Evolutionary conservation across 2,329 filamentous ascomycete species (phyloP), one percentile per base, ranked within the genome.

Genomic region (Elsinoe arachidis): DNA sequence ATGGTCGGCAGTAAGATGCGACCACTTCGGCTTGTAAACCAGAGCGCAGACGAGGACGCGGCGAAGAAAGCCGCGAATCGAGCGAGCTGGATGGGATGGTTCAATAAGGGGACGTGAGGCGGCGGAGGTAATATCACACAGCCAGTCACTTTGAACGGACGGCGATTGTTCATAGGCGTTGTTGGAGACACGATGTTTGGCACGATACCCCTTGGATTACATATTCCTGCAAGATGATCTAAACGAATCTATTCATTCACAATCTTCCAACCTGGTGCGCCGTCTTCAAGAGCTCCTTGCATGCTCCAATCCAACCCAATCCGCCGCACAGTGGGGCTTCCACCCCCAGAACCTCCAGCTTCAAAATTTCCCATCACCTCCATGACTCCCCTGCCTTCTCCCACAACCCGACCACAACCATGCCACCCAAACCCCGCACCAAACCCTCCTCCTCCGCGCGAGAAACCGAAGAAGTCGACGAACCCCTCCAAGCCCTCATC

Each of bases 1-100:
- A 78, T 79, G 74, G 73, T 74, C 21, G 76, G 76, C 39, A 76
- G 85, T 66, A 93, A 93, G 72, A 84, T 95, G 59, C 81, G 91
- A 35, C 92, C 92, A 5, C 76, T 99, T 62, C 81, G 92, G 14
- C 78, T 99, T 30, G 90, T 97, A 47, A 88, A 93, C 72, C 89
- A 95, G 73, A 86, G 64, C 14, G 63, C 64, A 17, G 70, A 70
- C 11, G 67, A 69, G 58, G 73, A 75, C 17, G 67, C 67, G 44
- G 72, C 70, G 6, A 66, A 69, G 56, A 76, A 76, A 59, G 69
- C 69, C 35, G 73, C 70, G 11, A 78, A 78, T 60, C 63, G 76
- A 17, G 68, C 65, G 10, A 75, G 72, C 59, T 78, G 76, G 76
- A 74, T 78, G 59, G 74, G 74, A 2, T 74, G 74, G 64, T 77